A percentile compares a stretch with the other conserved stretches of the same genome.
These are phyloP conservation scores for Fusarium proliferatum DNA, from an alignment of 2,329 filamentous ascomycete species.

Conservation along the genomic window DNA sequence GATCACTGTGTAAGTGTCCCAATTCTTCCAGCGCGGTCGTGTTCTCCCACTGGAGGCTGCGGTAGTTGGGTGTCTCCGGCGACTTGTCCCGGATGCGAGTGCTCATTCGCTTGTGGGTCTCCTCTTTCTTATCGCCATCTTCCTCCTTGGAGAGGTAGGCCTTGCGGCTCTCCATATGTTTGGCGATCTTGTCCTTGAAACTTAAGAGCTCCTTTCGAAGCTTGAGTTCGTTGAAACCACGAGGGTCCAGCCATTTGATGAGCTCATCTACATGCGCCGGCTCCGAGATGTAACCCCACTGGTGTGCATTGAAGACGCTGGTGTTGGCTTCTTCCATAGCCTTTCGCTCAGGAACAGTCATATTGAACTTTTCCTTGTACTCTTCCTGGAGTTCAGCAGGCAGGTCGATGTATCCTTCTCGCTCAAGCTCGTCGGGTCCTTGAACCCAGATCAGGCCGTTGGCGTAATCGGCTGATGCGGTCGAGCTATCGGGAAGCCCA, in stretches of 20 bases:
- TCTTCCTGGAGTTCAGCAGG: slow-evolving; percentile 75
- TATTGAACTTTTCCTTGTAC: slow-evolving; percentile 80
- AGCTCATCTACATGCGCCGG: slow-evolving; percentile 81
- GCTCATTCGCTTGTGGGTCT: slow-evolving; percentile 57
- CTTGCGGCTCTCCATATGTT: slow-evolving; percentile 83
- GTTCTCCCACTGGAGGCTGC: slow-evolving; percentile 67
- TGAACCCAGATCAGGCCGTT: slow-evolving; percentile 98
- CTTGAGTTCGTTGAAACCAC: slow-evolving; percentile 86
- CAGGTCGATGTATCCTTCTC: slow-evolving; percentile 86
- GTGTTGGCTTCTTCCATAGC: slow-evolving; percentile 85
- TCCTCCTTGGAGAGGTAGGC: slow-evolving; percentile 67
- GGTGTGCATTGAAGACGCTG: slow-evolving; percentile 77
- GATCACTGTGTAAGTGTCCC: slow-evolving; percentile 67
- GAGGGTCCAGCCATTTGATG: slow-evolving; percentile 87
- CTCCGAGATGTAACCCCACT: slow-evolving; percentile 94
- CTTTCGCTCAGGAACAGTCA: slow-evolving; percentile 88
- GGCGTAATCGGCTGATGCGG: slow-evolving; percentile 85
- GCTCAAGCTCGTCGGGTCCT: slow-evolving; percentile 89
- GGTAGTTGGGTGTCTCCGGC: slow-evolving; percentile 58
- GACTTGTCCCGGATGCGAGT: slow-evolving; percentile 59
- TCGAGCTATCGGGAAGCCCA: slow-evolving; percentile 88
- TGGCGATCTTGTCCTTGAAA: slow-evolving; percentile 80
- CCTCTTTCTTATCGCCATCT: slow-evolving; percentile 54
- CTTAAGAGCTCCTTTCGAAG: slow-evolving; percentile 85
- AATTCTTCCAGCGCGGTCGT: slow-evolving; percentile 67